Base-by-base conservation (phyloP, 768 basidiomycete species). In the Pleurotus platypus region DNA sequence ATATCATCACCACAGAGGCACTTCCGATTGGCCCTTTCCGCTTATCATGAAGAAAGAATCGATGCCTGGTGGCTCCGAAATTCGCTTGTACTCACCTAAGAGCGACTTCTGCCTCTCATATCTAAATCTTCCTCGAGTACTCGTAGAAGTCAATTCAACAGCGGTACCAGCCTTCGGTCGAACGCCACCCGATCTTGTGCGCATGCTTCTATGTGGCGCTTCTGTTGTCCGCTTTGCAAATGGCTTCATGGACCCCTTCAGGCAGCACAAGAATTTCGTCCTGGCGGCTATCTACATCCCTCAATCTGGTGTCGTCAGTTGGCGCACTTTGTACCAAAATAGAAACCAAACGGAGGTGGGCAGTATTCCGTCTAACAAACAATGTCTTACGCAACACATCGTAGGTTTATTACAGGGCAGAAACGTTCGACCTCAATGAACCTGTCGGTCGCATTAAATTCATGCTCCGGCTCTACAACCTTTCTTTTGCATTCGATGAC, bases 211-310 rank as follows among this genome's bases (percentile, higher is more conserved):
- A 18, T 24, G 5, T 5, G 56, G 50, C 15, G 56, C 56, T n/a
- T 35, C 37, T 40, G 20, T 57, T 27, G 56, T 57, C 16, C 56
- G 56, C 27, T 51, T 57, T 20, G 56, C 47, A 8, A 57, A 57
- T 27, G 15, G 18, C 16, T 51, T 37, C 30, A 9, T 57, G 12
- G 35, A 57, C 13, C 16, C 22, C n/a, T 48, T 39, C 30, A 50
- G 30, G 3, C n/a, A 12, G 26, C 27, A 50, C 13, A 50, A 50
- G 27, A 42, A 27, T 5, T 57, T 57, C 26, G 35, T 57, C 27
- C 37, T 57, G 18, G 24, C 18, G 12, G 46, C 20, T 30, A 39
- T 57, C 35, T 57, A 18, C 35, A 18, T 57, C 15, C n/a, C 15
- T 37, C 13, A 6, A 16, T 9, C 49, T 18, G 50, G 48, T 11